Evolutionary conservation across 1,139 yeast genomes (phyloP), one percentile per base, ranked within the genome.

Genomic region (Diutina mesorugosa): DNA sequence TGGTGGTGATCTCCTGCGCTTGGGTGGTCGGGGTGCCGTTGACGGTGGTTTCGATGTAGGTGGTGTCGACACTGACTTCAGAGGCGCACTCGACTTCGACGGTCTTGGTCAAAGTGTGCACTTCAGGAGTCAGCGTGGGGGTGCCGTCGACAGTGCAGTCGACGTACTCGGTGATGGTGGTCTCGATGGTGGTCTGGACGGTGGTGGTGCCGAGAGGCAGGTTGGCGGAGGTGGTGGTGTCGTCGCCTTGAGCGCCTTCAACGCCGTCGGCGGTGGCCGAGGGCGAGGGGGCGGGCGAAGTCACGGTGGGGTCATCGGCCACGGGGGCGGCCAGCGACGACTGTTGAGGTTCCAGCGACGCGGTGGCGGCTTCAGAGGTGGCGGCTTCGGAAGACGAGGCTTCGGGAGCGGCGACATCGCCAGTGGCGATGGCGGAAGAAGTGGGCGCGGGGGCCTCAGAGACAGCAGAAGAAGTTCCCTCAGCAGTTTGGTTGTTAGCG

Each of bases 101-200:
- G n/a, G 53, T 50, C 53, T 50, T 50, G 53, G 53, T 50, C 28
- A 50, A 32, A 14, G 53, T 50, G 53, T 29, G n/a, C 29, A 50
- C 45, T 16, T 32, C 45, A n/a, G 53, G 53, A 26, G 53, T 50
- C 26, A 32, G 32, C 7, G 53, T 50, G n/a, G 28, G n/a, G n/a
- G 10, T n/a, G n/a, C 53, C 53, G n/a, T 50, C 35, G 29, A 50
- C 18, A 45, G 53, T 50, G 16, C 53, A 50, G 28, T 50, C 53
- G 8, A 32, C 45, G 53, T 50, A 50, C 16, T 50, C 53, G 53
- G 53, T 50, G 29, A 50, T 29, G 53, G 53, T 50, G 32, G 53
- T 50, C 16, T 32, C 41, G 16, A 50, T 16, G 45, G 53, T 50
- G 53, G 53, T 50, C 18, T 50, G 53, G 29, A 50, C 53, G 53